Evolutionary conservation across 306 rosid genomes (phyloP).

Genomic region (Datisca glomerata): DNA sequence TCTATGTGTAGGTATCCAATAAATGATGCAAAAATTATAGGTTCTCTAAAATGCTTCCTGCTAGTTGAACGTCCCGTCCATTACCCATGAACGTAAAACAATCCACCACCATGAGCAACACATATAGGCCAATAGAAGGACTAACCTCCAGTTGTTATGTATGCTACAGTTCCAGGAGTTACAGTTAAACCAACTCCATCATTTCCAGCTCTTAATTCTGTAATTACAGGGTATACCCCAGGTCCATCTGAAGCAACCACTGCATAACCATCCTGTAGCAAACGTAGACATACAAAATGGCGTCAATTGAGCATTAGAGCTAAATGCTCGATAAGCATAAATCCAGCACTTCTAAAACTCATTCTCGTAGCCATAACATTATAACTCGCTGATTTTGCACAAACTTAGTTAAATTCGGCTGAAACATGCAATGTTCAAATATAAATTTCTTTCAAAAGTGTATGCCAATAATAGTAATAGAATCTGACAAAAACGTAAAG

Average conservation of each 20-base stretch:
- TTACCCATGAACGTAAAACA: too few species aligned
- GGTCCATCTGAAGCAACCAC: constrained; percentile 83
- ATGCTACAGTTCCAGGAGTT: constrained; percentile 65
- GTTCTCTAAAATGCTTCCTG: too few species aligned
- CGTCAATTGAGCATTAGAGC: background rate
- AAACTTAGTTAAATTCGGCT: background rate
- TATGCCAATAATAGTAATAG: background rate
- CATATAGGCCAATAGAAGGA: background rate
- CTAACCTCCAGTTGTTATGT: constrained; percentile 83
- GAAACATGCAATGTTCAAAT: background rate
- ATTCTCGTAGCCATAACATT: background rate
- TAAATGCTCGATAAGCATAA: background rate
- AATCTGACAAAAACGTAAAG: background rate
- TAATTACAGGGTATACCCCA: constrained; percentile 61
- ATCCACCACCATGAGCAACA: background rate
- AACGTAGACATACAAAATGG: background rate
- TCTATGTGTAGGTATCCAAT: too few species aligned
- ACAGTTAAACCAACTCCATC: constrained; percentile 52
- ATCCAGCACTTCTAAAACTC: background rate
- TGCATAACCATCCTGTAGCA: constrained; percentile 79
- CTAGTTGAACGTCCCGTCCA: too few species aligned
- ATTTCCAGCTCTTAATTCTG: constrained; percentile 73
- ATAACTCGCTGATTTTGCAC: background rate
- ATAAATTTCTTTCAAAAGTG: background rate
- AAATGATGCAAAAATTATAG: too few species aligned